Conservation (phyloP, 257 asterid species). For the Penstemon davidsonii region DNA sequence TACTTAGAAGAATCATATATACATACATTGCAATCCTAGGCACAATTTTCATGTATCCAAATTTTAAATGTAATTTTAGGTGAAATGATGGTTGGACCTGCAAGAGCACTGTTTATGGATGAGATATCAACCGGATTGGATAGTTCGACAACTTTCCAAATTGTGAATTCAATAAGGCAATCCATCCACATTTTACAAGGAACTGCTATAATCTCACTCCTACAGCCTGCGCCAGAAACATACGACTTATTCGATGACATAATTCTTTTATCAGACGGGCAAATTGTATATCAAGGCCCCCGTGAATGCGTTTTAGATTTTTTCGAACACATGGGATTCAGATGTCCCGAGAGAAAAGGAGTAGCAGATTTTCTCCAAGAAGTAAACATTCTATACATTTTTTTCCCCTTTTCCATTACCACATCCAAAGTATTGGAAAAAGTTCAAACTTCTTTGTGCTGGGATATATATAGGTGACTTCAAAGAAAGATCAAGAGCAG, state of each 20-base stretch:
- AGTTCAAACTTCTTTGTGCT: constrained; percentile 5
- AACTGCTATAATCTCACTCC: constrained; percentile 78
- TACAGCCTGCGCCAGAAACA: constrained; percentile 94
- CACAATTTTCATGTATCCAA: background rate
- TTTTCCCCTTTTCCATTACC: constrained; percentile 7
- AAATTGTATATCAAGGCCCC: constrained; percentile 85
- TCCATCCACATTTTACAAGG: constrained; percentile 79
- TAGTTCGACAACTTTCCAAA: constrained; percentile 82
- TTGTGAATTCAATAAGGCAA: constrained; percentile 73
- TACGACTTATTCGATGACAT: constrained; percentile 80
- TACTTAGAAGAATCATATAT: constrained; percentile 10
- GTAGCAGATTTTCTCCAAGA: constrained; percentile 92
- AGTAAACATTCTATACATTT: constrained; percentile 38
- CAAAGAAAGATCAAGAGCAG: constrained; percentile 88
- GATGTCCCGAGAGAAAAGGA: constrained; percentile 89
- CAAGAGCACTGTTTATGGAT: constrained; percentile 88
- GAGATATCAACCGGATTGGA: constrained; percentile 96
- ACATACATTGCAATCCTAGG: background rate
- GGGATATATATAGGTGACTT: constrained; percentile 55
- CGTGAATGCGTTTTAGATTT: constrained; percentile 70
- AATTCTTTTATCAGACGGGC: constrained; percentile 76
- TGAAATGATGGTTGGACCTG: constrained; percentile 92
- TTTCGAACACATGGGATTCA: constrained; percentile 74
- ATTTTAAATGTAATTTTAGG: constrained; percentile 40
- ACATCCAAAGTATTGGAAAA: constrained; percentile 1